Evolutionary conservation across 345 rosid species (phyloP).

Genomic region (Schrenkiella parvula): DNA sequence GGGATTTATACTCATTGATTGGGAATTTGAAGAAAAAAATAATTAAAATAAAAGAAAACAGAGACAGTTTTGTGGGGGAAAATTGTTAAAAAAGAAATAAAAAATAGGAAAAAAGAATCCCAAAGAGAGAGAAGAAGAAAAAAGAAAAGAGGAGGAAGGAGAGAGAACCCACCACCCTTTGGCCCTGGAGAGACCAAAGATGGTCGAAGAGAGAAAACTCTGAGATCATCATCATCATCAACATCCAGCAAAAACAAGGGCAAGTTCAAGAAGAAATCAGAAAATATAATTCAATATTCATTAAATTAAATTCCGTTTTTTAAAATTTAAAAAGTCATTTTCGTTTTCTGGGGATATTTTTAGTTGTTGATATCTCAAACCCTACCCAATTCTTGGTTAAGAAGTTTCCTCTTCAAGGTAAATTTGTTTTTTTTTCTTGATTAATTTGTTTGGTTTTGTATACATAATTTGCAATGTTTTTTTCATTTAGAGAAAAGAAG

Average conservation of each 20-base stretch:
- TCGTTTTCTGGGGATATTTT: conserved; percentile 22
- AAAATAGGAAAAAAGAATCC: conserved; percentile 5
- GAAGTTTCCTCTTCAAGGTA: conserved; percentile 17
- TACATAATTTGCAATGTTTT: background rate
- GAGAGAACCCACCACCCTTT: conserved; percentile 30
- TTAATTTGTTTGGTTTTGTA: background rate
- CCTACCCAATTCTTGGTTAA: conserved; percentile 27
- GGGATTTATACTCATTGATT: conserved; percentile 12
- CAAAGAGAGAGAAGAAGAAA: conserved; percentile 17
- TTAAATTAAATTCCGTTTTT: background rate
- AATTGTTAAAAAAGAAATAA: conserved; percentile 21
- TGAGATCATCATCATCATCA: conserved; percentile 54
- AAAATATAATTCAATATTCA: background rate
- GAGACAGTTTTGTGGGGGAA: conserved; percentile 29
- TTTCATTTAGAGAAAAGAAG: background rate
- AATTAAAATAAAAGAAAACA: conserved; percentile 16
- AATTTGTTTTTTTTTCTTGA: background rate
- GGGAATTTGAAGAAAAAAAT: background rate
- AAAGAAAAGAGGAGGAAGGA: conserved; percentile 21
- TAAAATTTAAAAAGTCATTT: background rate
- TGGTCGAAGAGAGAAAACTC: conserved; percentile 70
- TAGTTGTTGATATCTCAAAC: conserved; percentile 42
- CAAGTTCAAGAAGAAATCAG: conserved; percentile 39
- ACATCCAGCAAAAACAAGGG: conserved; percentile 30
- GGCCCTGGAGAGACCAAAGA: conserved; percentile 44